A percentile compares a stretch with the other conserved stretches of the same genome.
Conservation (phyloP, 441 rosid species). For the Pelargonium fulgidum region DNA sequence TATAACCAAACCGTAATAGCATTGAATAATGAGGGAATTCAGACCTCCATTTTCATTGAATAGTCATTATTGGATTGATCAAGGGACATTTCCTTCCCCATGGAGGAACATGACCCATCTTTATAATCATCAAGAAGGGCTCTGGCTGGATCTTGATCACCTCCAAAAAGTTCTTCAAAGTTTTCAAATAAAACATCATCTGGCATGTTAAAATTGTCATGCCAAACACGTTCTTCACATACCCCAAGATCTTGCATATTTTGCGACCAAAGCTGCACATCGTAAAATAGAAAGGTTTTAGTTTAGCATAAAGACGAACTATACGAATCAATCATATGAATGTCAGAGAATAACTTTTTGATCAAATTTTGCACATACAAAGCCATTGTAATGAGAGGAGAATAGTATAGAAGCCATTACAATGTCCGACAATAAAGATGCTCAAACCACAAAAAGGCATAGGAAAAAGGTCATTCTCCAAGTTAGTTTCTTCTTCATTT, state of each 20-base stretch:
- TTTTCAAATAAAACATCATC: constrained; percentile 67
- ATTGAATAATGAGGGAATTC: background rate
- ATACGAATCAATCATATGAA: background rate
- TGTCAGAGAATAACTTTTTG: no score
- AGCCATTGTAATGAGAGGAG: no score
- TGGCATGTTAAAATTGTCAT: constrained; percentile 59
- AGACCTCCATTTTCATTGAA: constrained; percentile 31
- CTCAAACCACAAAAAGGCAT: no score
- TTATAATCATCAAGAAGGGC: constrained; percentile 26
- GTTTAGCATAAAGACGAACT: background rate
- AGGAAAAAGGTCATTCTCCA: no score
- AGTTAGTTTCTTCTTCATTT: no score
- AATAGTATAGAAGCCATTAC: no score
- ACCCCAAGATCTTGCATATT: constrained; percentile 79
- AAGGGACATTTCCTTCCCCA: constrained; percentile 29
- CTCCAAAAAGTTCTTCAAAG: constrained; percentile 72
- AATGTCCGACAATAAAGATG: no score
- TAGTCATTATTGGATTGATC: constrained; percentile 28
- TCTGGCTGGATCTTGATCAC: constrained; percentile 37
- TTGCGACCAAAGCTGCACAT: constrained; percentile 65
- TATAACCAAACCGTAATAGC: background rate
- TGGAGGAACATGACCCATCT: constrained; percentile 25
- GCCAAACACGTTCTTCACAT: constrained; percentile 50
- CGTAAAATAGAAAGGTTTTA: constrained; percentile 5
- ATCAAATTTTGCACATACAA: no score